Base-by-base conservation (phyloP, 345 rosid genomes). In the Lepidium africanum region DNA sequence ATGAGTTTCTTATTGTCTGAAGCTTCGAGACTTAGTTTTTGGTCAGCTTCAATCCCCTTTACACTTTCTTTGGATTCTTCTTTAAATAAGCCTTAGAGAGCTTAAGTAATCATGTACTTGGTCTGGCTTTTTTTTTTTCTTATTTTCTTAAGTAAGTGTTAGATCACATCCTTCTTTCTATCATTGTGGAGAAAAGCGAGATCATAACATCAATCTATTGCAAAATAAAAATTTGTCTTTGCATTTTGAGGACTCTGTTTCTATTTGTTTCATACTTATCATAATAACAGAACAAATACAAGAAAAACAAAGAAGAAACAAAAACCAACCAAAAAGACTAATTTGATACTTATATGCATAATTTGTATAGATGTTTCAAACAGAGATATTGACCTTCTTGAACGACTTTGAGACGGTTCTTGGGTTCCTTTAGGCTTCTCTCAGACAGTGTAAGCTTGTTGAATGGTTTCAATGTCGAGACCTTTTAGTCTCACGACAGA, bases 391-490 rank as follows among this genome's bases (percentile, higher is more conserved):
- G 39, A 70, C 62, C 59, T 70, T 51, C 23, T 40, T 69, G 47
- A 52, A 23, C 7, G 46, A 25, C 10, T 53, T 13, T 63, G 35
- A 54, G 41, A 71, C 47, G 16, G 36, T 42, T 62, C 32, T 4
- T 33, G 5, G 52, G 8, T 43, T 56, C 57, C 50, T 30, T 51
- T 40, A 46, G 7, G 54, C 53, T 53, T 42, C 52, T 47, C 67
- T 67, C 77, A 91, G 76, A 94, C 96, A 0, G 99, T 91, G 85
- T 94, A 91, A 2, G 97, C 86, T 80, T 94, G 99, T 75, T 85
- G 99, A 59, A 94, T 94, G n/a, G 97, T 91, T 79, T 89, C 95
- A 37, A 89, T 94, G 82, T 94, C 99, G 0, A 94, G 87, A 23
- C 96, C 96, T 81, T 94, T 94, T 74, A 91, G 61, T 76, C 92